Evolutionary conservation across 345 rosid species (phyloP).

Genomic region (Microcos paniculata): DNA sequence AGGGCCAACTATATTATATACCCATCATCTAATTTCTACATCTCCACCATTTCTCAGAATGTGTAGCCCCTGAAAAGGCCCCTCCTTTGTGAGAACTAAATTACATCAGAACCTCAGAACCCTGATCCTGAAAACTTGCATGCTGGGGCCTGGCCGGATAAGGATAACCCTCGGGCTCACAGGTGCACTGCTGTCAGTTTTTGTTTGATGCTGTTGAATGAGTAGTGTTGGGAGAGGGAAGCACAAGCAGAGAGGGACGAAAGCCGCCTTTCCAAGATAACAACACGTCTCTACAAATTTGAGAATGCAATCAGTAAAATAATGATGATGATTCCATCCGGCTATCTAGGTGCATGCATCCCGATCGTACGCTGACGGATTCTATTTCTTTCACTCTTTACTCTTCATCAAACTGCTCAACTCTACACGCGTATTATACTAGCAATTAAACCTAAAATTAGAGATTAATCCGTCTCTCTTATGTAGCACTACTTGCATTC

Average conservation of each 20-base stretch:
- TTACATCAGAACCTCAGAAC: too few species aligned
- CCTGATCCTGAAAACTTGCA: too few species aligned
- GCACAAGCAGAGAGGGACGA: background rate
- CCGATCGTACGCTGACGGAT: background rate
- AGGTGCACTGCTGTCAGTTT: too few species aligned
- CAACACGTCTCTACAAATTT: background rate
- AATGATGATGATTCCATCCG: background rate
- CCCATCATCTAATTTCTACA: background rate
- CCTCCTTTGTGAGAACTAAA: too few species aligned
- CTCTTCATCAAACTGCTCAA: background rate
- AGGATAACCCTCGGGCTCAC: too few species aligned
- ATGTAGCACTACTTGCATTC: background rate
- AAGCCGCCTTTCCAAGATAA: background rate
- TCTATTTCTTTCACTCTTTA: background rate
- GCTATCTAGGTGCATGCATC: background rate
- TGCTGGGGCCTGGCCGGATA: too few species aligned
- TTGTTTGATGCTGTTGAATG: too few species aligned
- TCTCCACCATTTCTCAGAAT: too few species aligned
- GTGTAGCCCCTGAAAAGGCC: too few species aligned
- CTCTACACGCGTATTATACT: too few species aligned
- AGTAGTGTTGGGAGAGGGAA: too few species aligned
- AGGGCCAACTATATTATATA: background rate
- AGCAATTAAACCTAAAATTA: background rate
- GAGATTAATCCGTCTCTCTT: background rate
- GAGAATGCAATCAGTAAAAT: background rate